A percentile compares a stretch with the other conserved stretches of the same genome.
Conservation (phyloP, 2,329 filamentous ascomycete genomes). For the Lithohypha guttulata region DNA sequence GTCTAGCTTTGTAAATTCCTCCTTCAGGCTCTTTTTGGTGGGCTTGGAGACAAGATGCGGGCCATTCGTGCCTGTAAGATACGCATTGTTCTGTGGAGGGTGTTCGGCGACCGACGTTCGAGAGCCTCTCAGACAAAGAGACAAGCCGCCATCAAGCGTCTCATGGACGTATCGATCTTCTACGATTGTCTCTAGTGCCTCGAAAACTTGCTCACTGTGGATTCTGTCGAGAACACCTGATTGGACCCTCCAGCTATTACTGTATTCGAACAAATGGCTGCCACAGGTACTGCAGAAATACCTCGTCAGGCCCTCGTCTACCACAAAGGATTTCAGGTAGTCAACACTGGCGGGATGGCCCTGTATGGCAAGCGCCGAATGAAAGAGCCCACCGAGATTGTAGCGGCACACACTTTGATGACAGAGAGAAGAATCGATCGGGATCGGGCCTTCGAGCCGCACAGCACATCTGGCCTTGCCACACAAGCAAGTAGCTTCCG, state of each 20-base stretch:
- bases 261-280: constrained; percentile 24
- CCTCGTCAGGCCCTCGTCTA: constrained; percentile 30
- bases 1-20: constrained; percentile 25
- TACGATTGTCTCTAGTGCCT: constrained; percentile 17
- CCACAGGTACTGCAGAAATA: constrained; percentile 21
- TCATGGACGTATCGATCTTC: constrained; percentile 21
- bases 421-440: constrained; percentile 4
- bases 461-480: not conserved
- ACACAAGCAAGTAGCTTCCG: constrained; percentile 8
- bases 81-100: constrained; percentile 24
- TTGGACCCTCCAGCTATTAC: constrained; percentile 21
- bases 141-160: constrained; percentile 20
- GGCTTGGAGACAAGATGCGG: not conserved
- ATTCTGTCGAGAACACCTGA: constrained; percentile 16
- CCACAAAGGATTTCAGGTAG: constrained; percentile 34
- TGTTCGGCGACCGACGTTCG: constrained; percentile 23
- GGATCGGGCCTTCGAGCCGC: not conserved
- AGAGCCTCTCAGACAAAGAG: constrained; percentile 17
- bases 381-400: constrained; percentile 7
- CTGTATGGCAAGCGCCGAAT: constrained; percentile 16
- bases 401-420: constrained; percentile 5
- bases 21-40: not conserved
- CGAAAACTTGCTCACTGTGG: constrained; percentile 13
- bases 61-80: constrained; percentile 38
- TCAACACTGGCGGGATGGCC: constrained; percentile 26